phyloP scores from a whole-genome alignment of 139 green algal genomes.

The Chlamydomonas sp. region DNA sequence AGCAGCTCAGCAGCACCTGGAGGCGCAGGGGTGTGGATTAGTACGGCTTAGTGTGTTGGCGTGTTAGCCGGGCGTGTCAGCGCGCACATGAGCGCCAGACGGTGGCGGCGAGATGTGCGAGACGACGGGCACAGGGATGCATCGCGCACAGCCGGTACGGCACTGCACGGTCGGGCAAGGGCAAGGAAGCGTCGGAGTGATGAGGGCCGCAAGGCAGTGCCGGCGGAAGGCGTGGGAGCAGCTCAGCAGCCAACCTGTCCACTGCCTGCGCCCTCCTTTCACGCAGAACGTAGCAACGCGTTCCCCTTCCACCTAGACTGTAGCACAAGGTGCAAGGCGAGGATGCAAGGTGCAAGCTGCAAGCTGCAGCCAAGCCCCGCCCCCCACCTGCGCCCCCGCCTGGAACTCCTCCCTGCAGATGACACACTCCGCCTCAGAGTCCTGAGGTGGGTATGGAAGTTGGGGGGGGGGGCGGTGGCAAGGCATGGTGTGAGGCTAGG shows the following conservation, averaged over 20 bases:
- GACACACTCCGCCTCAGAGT: conserved; percentile 56
- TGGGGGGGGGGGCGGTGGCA: not conserved
- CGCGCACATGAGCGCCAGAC: too few species aligned
- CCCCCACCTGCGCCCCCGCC: not conserved
- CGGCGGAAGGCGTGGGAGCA: not conserved
- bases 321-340: too few species aligned
- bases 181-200: not conserved
- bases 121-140: too few species aligned
- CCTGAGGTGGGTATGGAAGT: not conserved
- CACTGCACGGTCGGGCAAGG: not conserved
- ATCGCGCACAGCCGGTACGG: not conserved
- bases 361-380: too few species aligned
- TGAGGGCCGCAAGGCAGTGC: not conserved
- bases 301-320: too few species aligned
- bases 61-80: not conserved
- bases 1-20: conserved; percentile 75
- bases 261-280: too few species aligned
- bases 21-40: not conserved
- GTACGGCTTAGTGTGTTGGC: not conserved
- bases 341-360: not conserved
- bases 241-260: not conserved
- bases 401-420: conserved; percentile 73
- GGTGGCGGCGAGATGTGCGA: too few species aligned
- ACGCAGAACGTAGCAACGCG: too few species aligned
- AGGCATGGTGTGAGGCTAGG: too few species aligned